These are phyloP conservation scores for Colletotrichum orchidophilum DNA, from an alignment of 2,329 filamentous ascomycete species.

Conservation along the genomic window DNA sequence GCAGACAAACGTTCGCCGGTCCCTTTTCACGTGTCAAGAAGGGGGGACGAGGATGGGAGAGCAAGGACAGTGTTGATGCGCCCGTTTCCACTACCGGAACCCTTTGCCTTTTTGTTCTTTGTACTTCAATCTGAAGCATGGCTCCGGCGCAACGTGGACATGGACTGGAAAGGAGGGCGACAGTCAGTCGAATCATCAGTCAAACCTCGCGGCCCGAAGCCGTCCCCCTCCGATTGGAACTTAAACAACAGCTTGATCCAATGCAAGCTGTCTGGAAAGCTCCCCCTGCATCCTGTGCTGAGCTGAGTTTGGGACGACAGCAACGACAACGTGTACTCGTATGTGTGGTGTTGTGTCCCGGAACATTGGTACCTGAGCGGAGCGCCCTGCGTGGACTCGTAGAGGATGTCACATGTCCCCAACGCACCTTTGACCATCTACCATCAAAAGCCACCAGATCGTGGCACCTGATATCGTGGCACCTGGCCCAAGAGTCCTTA, in stretches of 20 bases:
- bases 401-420: too few species aligned
- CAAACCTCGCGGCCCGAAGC: constrained; percentile 33
- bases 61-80: background rate
- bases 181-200: constrained; percentile 29
- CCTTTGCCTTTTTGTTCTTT: constrained; percentile 9
- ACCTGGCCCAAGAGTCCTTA: background rate
- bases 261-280: background rate
- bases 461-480: too few species aligned
- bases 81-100: background rate
- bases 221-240: constrained; percentile 29
- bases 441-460: too few species aligned
- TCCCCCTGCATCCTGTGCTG: constrained; percentile 16
- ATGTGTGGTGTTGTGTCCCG: background rate
- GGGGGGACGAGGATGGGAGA: background rate
- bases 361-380: background rate
- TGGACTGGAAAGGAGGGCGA: constrained; percentile 4
- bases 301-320: constrained; percentile 16
- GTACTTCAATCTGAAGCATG: constrained; percentile 24
- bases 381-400: background rate
- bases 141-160: constrained; percentile 11
- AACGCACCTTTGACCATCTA: too few species aligned
- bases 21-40: constrained; percentile 31
- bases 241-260: constrained; percentile 31
- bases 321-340: constrained; percentile 16
- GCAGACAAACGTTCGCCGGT: constrained; percentile 4